These are phyloP conservation scores for Leccinum subrobustum DNA, from an alignment of 1,284 basidiomycete genomes.

Conservation along the genomic window DNA sequence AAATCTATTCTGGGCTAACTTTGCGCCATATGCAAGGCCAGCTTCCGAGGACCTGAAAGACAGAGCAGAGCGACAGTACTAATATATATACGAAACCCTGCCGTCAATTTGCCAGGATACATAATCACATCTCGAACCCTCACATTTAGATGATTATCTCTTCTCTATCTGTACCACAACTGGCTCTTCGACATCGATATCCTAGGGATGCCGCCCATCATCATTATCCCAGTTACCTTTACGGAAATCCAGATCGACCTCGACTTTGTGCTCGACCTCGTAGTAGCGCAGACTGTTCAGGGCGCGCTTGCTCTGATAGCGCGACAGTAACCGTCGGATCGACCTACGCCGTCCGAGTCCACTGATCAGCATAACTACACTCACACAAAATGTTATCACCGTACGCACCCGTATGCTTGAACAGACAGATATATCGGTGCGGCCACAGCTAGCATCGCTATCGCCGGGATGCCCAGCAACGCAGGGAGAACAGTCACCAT, in stretches of 20 bases:
- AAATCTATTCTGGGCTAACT: not conserved
- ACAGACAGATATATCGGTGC: constrained; percentile 18
- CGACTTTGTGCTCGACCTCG: not conserved
- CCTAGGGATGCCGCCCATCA: not conserved
- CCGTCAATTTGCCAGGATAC: not conserved
- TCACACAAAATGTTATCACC: no score
- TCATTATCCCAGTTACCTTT: not conserved
- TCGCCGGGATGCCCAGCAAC: constrained; percentile 16
- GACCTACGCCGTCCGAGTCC: constrained; percentile 5
- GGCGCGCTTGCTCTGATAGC: constrained; percentile 5
- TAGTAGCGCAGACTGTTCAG: constrained; percentile 3
- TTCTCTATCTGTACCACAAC: not conserved
- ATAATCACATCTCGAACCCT: not conserved
- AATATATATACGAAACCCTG: not conserved
- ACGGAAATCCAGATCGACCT: not conserved
- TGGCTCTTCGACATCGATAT: not conserved
- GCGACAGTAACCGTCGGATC: not conserved
- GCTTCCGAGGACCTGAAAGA: not conserved
- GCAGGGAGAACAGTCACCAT: constrained; percentile 15
- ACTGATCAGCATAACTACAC: constrained; percentile 4
- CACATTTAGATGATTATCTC: not conserved
- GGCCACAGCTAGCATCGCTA: constrained; percentile 13
- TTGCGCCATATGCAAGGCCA: not conserved
- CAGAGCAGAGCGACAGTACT: not conserved
- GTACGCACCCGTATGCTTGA: constrained; percentile 17